phyloP scores from a whole-genome alignment of 2,329 filamentous ascomycete genomes.

The Macrophomina pseudophaseolina region DNA sequence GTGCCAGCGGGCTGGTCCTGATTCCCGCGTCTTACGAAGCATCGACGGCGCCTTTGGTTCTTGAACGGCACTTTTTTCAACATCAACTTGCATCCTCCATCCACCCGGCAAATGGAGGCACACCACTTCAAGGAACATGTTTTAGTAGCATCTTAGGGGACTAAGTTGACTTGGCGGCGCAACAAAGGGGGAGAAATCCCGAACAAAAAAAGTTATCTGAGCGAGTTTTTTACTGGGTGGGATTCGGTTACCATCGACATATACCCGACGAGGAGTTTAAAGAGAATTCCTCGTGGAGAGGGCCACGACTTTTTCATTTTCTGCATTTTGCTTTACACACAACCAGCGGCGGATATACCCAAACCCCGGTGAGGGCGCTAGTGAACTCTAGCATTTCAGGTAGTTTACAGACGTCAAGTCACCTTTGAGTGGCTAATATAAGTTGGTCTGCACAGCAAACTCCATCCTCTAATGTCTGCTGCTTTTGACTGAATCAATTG shows the following conservation, averaged over 20 bases:
- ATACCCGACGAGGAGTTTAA: constrained; percentile 44
- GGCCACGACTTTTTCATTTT: constrained; percentile 32
- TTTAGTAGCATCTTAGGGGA: constrained; percentile 15
- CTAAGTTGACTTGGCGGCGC: constrained; percentile 5
- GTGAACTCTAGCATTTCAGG: constrained; percentile 24
- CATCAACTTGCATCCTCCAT: not conserved
- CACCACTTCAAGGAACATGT: not conserved
- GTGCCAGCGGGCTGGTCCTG: constrained; percentile 26
- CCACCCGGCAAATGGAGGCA: not conserved
- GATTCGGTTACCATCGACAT: constrained; percentile 9
- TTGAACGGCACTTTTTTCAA: constrained; percentile 10
- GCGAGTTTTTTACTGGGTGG: constrained; percentile 16
- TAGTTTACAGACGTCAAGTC: not conserved
- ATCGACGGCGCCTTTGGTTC: constrained; percentile 16
- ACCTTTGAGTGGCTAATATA: not conserved
- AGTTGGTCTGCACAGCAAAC: constrained; percentile 2
- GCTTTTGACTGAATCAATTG: no score
- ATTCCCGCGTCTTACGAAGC: constrained; percentile 22
- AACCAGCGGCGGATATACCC: constrained; percentile 46
- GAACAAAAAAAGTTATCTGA: constrained; percentile 21
- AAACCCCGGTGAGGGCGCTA: constrained; percentile 40
- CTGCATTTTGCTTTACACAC: constrained; percentile 27
- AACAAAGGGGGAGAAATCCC: constrained; percentile 1
- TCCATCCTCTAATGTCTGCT: not conserved
- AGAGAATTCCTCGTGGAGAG: constrained; percentile 36